phyloP scores from a whole-genome alignment of 352 stramenopile species.

The Phytophthora agathidicida region DNA sequence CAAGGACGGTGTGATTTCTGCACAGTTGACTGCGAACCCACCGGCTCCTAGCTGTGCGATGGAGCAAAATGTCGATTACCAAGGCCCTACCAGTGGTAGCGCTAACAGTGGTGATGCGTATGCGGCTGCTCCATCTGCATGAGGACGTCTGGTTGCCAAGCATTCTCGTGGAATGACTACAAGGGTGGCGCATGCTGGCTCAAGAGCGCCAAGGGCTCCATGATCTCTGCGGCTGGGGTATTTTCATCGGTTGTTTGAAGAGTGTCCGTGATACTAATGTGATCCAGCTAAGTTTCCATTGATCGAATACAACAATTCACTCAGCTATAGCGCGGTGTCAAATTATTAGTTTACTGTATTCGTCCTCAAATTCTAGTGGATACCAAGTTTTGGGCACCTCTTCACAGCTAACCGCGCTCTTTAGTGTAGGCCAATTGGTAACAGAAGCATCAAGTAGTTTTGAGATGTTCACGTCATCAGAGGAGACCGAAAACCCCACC shows the following conservation, averaged over 20 bases:
- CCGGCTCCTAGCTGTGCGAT: constrained; percentile 32
- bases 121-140: constrained; percentile 40
- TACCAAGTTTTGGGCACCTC: not conserved
- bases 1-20: constrained; percentile 21
- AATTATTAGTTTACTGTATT: constrained; percentile 10
- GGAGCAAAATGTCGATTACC: constrained; percentile 39
- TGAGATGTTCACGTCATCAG: not conserved
- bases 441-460: constrained; percentile 3
- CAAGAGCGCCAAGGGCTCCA: constrained; percentile 48
- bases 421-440: constrained; percentile 1
- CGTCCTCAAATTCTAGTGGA: constrained; percentile 19
- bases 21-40: constrained; percentile 15
- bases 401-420: not conserved
- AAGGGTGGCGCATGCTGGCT: constrained; percentile 66
- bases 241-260: constrained; percentile 19
- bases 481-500: not conserved
- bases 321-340: too few species aligned
- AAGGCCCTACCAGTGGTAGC: constrained; percentile 14
- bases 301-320: too few species aligned
- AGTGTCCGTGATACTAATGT: too few species aligned
- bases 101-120: constrained; percentile 21
- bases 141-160: constrained; percentile 29
- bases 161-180: constrained; percentile 57
- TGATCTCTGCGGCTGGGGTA: not conserved
- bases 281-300: too few species aligned